These are phyloP conservation scores for Nemophila menziesii DNA, from an alignment of 257 asterid species.

Conservation along the genomic window DNA sequence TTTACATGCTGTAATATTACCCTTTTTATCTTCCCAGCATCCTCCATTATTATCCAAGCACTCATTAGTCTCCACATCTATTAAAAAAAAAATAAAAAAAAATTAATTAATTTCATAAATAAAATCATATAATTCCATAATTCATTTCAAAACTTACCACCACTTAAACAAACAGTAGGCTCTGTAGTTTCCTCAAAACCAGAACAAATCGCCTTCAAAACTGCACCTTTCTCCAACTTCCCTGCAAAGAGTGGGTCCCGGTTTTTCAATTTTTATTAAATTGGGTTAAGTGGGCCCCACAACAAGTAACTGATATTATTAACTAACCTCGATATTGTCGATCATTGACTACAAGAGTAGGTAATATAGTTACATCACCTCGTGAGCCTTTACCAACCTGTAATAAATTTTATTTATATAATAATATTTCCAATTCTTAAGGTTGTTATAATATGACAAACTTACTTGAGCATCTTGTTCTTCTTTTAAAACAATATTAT, in stretches of 20 bases:
- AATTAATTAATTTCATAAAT: background rate
- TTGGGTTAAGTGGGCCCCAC: too few species aligned
- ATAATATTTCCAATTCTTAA: background rate
- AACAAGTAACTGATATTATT: slow-evolving; percentile 2
- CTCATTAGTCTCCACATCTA: slow-evolving; percentile 73
- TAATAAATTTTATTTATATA: background rate
- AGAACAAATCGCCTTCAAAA: slow-evolving; percentile 59
- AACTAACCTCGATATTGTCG: slow-evolving; percentile 81
- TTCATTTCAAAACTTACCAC: slow-evolving; percentile 29
- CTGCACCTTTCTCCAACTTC: slow-evolving; percentile 73
- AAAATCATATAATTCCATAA: slow-evolving; percentile 1
- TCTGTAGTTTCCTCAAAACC: slow-evolving; percentile 96
- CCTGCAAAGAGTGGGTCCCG: too few species aligned
- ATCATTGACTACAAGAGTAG: slow-evolving; percentile 81
- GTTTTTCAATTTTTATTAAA: too few species aligned
- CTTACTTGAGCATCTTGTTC: slow-evolving; percentile 75
- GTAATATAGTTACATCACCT: slow-evolving; percentile 91
- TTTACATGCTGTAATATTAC: slow-evolving; percentile 71
- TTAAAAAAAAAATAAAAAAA: slow-evolving; percentile 10
- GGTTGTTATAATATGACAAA: background rate
- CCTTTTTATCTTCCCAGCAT: slow-evolving; percentile 59
- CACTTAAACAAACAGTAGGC: slow-evolving; percentile 90
- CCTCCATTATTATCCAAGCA: slow-evolving; percentile 73
- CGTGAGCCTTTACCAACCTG: slow-evolving; percentile 87
- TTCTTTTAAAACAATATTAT: slow-evolving; percentile 53